A percentile compares a stretch with the other conserved stretches of the same genome.
These are phyloP conservation scores for Paraconiothyrium brasiliense DNA, from an alignment of 2,329 filamentous ascomycete genomes.

Conservation along the genomic window DNA sequence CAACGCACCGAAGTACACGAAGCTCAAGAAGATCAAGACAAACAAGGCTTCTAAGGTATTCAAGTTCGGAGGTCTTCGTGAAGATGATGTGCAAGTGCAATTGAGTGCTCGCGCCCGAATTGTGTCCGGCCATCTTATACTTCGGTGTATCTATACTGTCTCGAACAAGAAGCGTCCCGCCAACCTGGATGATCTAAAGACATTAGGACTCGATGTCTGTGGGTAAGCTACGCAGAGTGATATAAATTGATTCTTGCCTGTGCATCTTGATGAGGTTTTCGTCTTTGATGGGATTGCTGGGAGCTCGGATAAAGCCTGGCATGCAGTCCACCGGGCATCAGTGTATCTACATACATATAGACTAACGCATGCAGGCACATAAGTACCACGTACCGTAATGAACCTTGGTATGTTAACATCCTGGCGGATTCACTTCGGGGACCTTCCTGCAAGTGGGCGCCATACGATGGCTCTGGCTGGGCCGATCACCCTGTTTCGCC, in stretches of 20 bases:
- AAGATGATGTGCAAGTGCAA: background rate
- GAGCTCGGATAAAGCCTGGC: too few relatives aligned
- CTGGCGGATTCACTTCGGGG: background rate
- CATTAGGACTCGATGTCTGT: background rate
- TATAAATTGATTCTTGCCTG: background rate
- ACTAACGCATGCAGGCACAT: conserved; percentile 1
- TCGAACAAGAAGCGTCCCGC: background rate
- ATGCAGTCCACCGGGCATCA: too few relatives aligned
- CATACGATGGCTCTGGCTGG: background rate
- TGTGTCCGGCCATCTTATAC: conserved; percentile 7
- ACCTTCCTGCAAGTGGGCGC: background rate
- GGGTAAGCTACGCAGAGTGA: conserved; percentile 1
- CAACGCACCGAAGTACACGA: background rate
- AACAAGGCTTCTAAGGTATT: background rate
- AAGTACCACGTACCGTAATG: background rate
- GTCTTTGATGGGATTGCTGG: background rate
- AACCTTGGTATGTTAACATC: background rate
- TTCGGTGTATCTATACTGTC: conserved; percentile 6
- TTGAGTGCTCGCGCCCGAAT: conserved; percentile 7
- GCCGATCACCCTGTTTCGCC: background rate
- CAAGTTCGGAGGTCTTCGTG: background rate
- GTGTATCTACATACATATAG: background rate
- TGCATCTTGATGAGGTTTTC: background rate
- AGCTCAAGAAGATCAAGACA: background rate
- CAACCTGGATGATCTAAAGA: background rate